These are phyloP conservation scores for Gyromitra esculenta DNA, from an alignment of 2,329 filamentous ascomycete genomes.

Conservation along the genomic window DNA sequence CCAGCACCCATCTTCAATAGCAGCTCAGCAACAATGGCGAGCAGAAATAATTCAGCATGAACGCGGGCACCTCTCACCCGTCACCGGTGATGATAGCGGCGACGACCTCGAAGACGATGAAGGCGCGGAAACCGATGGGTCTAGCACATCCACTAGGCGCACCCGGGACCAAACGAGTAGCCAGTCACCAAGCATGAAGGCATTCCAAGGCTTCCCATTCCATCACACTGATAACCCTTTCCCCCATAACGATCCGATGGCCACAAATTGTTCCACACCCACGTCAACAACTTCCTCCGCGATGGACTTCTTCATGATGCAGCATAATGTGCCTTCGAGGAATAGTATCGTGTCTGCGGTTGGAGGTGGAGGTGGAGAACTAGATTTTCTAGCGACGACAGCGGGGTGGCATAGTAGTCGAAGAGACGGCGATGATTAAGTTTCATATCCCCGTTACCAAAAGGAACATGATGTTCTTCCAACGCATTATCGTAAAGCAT, in stretches of 20 bases:
- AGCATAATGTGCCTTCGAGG: conserved; percentile 43
- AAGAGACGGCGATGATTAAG: conserved; percentile 46
- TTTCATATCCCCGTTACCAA: background rate
- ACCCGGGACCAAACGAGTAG: conserved; percentile 40
- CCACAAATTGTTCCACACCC: conserved; percentile 50
- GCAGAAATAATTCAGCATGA: conserved; percentile 33
- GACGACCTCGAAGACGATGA: conserved; percentile 46
- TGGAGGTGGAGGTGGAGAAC: conserved; percentile 43
- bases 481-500: conserved; percentile 30
- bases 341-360: conserved; percentile 42
- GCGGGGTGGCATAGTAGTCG: conserved; percentile 50
- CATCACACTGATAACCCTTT: conserved; percentile 46
- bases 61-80: conserved; percentile 44
- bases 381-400: conserved; percentile 47
- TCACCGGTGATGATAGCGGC: conserved; percentile 47
- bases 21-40: conserved; percentile 47
- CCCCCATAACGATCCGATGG: conserved; percentile 48
- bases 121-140: conserved; percentile 47
- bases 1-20: conserved; percentile 30
- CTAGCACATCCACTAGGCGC: conserved; percentile 46
- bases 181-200: conserved; percentile 51
- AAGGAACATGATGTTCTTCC: conserved; percentile 25
- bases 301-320: conserved; percentile 55
- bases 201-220: conserved; percentile 50
- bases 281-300: conserved; percentile 49